These are phyloP conservation scores for Salvia sclarea DNA, from an alignment of 305 asterid species.

Conservation along the genomic window DNA sequence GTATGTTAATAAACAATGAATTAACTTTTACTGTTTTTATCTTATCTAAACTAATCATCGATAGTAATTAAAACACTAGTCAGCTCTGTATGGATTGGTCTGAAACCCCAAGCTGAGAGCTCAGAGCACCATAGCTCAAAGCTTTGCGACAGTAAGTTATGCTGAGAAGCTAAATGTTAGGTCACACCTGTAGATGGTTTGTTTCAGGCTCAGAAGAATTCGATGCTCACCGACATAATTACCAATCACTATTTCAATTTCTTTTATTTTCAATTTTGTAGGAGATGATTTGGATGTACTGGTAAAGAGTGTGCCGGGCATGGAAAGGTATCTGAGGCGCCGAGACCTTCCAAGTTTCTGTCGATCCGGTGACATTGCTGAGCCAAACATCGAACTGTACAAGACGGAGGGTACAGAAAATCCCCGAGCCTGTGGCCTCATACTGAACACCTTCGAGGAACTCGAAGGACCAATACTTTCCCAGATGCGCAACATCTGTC, in stretches of 20 bases:
- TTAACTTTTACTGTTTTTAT: too few species aligned
- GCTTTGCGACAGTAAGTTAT: too few species aligned
- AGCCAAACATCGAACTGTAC: slow-evolving; percentile 38
- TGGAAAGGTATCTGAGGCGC: slow-evolving; percentile 58
- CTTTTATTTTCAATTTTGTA: neutral
- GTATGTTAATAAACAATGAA: too few species aligned
- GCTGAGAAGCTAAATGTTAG: too few species aligned
- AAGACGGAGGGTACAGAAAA: slow-evolving; percentile 44
- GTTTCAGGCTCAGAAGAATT: too few species aligned
- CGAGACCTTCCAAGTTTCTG: slow-evolving; percentile 66
- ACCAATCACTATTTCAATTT: neutral
- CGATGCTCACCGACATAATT: too few species aligned
- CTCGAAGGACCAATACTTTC: slow-evolving; percentile 55
- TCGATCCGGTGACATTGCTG: slow-evolving; percentile 32
- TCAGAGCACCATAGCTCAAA: too few species aligned
- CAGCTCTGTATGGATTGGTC: too few species aligned
- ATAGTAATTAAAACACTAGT: too few species aligned
- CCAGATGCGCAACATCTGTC: slow-evolving; percentile 45
- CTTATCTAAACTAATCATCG: too few species aligned
- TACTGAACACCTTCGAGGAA: slow-evolving; percentile 71
- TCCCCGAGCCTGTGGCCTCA: slow-evolving; percentile 56
- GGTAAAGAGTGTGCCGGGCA: slow-evolving; percentile 58
- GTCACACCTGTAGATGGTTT: too few species aligned
- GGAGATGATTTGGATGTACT: slow-evolving; percentile 50
- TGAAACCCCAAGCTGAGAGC: too few species aligned